phyloP scores from a whole-genome alignment of 1,284 basidiomycete species.

The Thelephora terrestris region DNA sequence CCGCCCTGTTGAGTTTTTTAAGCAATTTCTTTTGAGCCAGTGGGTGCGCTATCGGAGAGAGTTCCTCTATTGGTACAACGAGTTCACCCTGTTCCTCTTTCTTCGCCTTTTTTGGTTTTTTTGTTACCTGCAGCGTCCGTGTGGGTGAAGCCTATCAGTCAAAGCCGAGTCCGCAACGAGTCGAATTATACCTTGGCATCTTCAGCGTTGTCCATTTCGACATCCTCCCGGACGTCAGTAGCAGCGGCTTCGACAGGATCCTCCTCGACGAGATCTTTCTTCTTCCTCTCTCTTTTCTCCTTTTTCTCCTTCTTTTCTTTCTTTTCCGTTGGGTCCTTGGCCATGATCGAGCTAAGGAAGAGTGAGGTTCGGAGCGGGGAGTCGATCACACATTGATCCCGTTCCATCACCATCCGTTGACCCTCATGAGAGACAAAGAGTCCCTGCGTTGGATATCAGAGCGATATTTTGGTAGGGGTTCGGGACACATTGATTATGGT shows the following conservation, averaged over 20 bases:
- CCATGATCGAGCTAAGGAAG: slow-evolving; percentile 34
- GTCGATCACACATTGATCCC: background rate
- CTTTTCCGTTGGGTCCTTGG: slow-evolving; percentile 64
- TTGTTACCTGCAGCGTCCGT: slow-evolving; percentile 27
- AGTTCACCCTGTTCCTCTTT: slow-evolving; percentile 52
- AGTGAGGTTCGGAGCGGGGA: background rate
- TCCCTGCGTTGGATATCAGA: slow-evolving; percentile 35
- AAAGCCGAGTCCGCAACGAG: no score
- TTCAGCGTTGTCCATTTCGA: slow-evolving; percentile 41
- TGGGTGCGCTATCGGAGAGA: slow-evolving; percentile 85
- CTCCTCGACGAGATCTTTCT: slow-evolving; percentile 25
- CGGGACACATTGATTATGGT: slow-evolving; percentile 2
- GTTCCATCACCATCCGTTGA: background rate
- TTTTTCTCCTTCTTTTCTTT: slow-evolving; percentile 34
- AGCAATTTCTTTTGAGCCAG: slow-evolving; percentile 85
- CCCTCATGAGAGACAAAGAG: background rate
- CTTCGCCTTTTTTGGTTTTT: slow-evolving; percentile 44
- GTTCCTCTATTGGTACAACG: slow-evolving; percentile 66
- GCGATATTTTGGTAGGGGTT: slow-evolving; percentile 52
- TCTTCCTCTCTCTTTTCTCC: slow-evolving; percentile 43
- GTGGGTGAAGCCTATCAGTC: no score
- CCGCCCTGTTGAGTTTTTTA: slow-evolving; percentile 88
- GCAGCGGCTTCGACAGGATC: slow-evolving; percentile 14
- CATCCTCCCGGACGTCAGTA: slow-evolving; percentile 29
- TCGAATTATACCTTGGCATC: slow-evolving; percentile 28